phyloP scores from a whole-genome alignment of 2,329 filamentous ascomycete genomes.

The Ramularia endophylla region DNA sequence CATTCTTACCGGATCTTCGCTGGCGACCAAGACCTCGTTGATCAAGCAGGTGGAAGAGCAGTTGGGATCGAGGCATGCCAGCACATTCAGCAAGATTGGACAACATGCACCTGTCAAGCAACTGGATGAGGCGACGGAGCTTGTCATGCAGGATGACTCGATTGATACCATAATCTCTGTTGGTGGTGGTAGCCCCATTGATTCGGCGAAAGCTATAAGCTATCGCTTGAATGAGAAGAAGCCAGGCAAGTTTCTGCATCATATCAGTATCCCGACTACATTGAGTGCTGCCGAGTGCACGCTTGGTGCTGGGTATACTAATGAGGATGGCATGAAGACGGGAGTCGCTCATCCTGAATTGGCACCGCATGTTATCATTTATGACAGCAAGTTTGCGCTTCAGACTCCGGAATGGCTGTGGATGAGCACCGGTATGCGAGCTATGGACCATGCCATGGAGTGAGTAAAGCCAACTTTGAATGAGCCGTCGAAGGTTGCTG shows the following conservation, averaged over 20 bases:
- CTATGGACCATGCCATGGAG: conserved; percentile 53
- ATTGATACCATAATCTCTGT: conserved; percentile 53
- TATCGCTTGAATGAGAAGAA: conserved; percentile 39
- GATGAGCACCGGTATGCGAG: conserved; percentile 48
- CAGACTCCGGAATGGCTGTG: conserved; percentile 48
- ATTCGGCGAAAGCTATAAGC: conserved; percentile 44
- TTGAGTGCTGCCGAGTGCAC: conserved; percentile 52
- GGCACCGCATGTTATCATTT: conserved; percentile 46
- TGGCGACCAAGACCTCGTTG: conserved; percentile 49
- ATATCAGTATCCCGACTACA: conserved; percentile 46
- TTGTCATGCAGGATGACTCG: conserved; percentile 39
- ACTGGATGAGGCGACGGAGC: conserved; percentile 46
- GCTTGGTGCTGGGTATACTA: conserved; percentile 47
- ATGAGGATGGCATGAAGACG: conserved; percentile 45
- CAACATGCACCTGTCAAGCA: conserved; percentile 52
- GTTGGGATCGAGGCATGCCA: conserved; percentile 47
- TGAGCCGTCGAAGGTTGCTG: conserved; percentile 48
- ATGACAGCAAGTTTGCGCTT: conserved; percentile 47
- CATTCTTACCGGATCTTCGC: conserved; percentile 51
- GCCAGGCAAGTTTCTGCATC: conserved; percentile 36
- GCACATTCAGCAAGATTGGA: conserved; percentile 50
- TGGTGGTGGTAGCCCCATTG: conserved; percentile 52
- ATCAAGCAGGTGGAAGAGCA: conserved; percentile 47
- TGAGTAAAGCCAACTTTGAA: conserved; percentile 15
- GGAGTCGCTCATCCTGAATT: conserved; percentile 39